A percentile compares a stretch with the other conserved stretches of the same genome.
Conservation (phyloP, 371 early-diverging fungal genomes). For the Sporodiniella umbellata region DNA sequence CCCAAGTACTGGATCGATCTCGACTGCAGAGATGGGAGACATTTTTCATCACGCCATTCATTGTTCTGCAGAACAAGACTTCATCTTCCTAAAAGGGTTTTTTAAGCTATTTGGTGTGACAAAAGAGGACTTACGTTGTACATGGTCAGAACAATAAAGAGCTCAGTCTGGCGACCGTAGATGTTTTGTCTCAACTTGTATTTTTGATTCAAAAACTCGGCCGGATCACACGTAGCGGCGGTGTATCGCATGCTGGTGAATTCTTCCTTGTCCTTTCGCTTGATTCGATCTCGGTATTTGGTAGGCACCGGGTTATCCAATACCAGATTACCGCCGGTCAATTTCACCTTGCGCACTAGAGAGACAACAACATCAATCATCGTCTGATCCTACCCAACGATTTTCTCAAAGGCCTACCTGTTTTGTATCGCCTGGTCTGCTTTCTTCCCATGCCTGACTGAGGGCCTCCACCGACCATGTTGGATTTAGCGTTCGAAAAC, state of each 20-base stretch:
- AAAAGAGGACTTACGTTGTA: constrained; percentile 49
- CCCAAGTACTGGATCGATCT: constrained; percentile 57
- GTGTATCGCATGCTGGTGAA: constrained; percentile 60
- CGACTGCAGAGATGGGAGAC: constrained; percentile 66
- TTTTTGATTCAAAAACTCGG: constrained; percentile 58
- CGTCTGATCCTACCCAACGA: not conserved
- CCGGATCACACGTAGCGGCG: constrained; percentile 63
- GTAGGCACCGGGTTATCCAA: constrained; percentile 55
- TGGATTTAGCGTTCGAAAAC: constrained; percentile 12
- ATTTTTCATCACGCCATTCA: constrained; percentile 71
- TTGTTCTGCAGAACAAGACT: constrained; percentile 66
- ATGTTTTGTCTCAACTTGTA: constrained; percentile 57
- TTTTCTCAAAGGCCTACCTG: too few species aligned
- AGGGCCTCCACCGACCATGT: constrained; percentile 25
- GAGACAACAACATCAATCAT: not conserved
- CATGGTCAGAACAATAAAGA: constrained; percentile 71
- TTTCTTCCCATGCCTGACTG: constrained; percentile 33
- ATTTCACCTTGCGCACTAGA: constrained; percentile 23
- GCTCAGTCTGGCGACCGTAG: constrained; percentile 59
- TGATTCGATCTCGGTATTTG: constrained; percentile 39
- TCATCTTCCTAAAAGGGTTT: constrained; percentile 61
- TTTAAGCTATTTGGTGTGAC: not conserved
- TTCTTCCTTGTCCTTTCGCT: constrained; percentile 46
- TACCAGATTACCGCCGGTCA: constrained; percentile 53
- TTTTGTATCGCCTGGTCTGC: constrained; percentile 57